Conservation (phyloP, 345 rosid genomes). For the Heritiera littoralis region DNA sequence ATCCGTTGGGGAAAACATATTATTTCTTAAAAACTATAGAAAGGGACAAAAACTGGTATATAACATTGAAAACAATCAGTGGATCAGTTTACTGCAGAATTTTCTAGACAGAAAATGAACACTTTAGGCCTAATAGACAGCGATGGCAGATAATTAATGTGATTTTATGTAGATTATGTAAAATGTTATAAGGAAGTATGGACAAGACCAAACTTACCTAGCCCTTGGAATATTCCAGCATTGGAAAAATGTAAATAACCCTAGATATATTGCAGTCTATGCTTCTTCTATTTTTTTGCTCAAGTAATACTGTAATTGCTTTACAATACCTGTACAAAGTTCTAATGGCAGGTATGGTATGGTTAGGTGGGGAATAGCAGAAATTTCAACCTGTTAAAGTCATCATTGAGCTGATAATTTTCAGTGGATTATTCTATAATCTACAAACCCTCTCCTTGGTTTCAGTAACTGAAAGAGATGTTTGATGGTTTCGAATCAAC, state of each 20-base stretch:
- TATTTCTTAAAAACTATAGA: background rate
- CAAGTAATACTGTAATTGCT: background rate
- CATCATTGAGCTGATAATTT: background rate
- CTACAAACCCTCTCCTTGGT: background rate
- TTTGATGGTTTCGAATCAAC: background rate
- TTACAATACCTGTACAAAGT: background rate
- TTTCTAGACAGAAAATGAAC: background rate
- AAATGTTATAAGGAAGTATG: background rate
- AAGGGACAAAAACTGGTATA: background rate
- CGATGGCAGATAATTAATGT: background rate
- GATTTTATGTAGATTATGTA: no score
- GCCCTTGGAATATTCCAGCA: background rate
- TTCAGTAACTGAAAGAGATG: background rate
- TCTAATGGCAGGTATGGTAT: background rate
- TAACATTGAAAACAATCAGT: background rate
- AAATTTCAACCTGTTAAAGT: background rate
- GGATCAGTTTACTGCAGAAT: background rate
- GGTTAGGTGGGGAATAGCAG: conserved; percentile 7
- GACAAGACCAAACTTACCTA: conserved; percentile 17
- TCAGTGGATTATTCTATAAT: no score
- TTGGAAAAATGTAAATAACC: background rate
- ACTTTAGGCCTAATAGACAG: conserved; percentile 12
- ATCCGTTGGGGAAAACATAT: background rate
- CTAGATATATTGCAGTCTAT: background rate
- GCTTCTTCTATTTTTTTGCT: background rate